Conservation (phyloP, 1,284 basidiomycete species). For the Coniferiporia sulphurascens region DNA sequence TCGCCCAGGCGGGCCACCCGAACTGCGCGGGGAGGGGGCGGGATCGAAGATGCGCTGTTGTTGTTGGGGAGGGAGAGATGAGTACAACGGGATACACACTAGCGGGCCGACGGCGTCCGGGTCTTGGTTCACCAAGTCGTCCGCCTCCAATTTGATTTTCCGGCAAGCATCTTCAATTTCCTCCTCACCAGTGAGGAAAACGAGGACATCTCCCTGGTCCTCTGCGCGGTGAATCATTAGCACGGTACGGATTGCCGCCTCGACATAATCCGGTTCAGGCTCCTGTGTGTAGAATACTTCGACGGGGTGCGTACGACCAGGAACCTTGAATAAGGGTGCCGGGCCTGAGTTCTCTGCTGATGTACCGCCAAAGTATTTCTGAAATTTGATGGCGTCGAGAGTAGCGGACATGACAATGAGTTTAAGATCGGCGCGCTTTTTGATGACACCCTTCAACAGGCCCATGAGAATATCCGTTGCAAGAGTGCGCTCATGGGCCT, state of each 20-base stretch:
- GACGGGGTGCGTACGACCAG: constrained; percentile 94
- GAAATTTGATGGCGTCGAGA: constrained; percentile 95
- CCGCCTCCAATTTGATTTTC: constrained; percentile 88
- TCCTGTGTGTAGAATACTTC: constrained; percentile 96
- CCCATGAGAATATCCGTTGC: constrained; percentile 99
- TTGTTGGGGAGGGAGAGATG: constrained; percentile 87
- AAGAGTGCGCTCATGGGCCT: constrained; percentile 97
- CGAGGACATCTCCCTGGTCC: constrained; percentile 86
- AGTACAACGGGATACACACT: constrained; percentile 89
- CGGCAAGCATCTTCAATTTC: constrained; percentile 97
- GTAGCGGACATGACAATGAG: constrained; percentile 99
- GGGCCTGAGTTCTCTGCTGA: constrained; percentile 18
- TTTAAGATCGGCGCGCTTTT: constrained; percentile 85
- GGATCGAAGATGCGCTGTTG: constrained; percentile 95
- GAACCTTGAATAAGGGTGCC: constrained; percentile 93
- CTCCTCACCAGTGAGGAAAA: constrained; percentile 97
- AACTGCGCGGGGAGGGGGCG: constrained; percentile 58
- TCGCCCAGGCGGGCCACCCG: constrained; percentile 78
- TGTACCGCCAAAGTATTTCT: constrained; percentile 73
- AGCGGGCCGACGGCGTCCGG: constrained; percentile 82
- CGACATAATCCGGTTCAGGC: constrained; percentile 95
- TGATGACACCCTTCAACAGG: constrained; percentile 72
- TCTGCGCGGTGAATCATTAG: constrained; percentile 98
- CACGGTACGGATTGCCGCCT: constrained; percentile 94
- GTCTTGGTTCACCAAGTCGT: constrained; percentile 68